Evolutionary conservation across 2,329 filamentous ascomycete genomes (phyloP), one percentile per base, ranked within the genome.

Genomic region (Exophiala mesophila): DNA sequence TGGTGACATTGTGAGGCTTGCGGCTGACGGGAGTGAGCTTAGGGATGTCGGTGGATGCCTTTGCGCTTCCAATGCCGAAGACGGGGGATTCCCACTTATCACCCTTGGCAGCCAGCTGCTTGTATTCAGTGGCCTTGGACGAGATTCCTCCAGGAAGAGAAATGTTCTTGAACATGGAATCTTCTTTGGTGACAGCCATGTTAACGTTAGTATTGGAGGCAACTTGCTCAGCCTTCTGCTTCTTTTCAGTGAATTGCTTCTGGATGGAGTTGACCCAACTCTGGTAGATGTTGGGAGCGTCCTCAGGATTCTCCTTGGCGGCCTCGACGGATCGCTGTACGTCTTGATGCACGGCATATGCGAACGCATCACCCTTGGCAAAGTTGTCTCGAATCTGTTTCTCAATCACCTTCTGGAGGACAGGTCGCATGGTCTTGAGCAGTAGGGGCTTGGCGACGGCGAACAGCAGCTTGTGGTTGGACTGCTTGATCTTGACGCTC

Each of bases 81-180:
- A 98, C 80, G 7, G 90, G 88, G 48, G 85, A 94, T 73, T 95
- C 84, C 92, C 92, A 98, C 64, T 81, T 83, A 42, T 95, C 85
- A 39, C 92, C 92, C 78, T 92, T 88, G 54, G 72, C 73, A 6
- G 90, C 87, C 44, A 95, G 75, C 16, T 96, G 80, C 69, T 81
- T 87, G 76, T 94, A 97, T 66, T 95, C 88, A 17, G 87, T 94
- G 7, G 90, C 89, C 78, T 95, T 96, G 70, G 80, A 82, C 55
- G 85, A 92, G 63, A 96, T 90, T 41, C 88, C 89, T 21, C 85
- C 85, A 18, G 89, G 88, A 4, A 98, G 74, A 44, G 82, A 76
- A 60, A 98, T 82, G 61, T 90, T 73, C 59, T 87, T 84, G 82
- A 98, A 95, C 53, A 97, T 87, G 53, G 85, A 89, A 60, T 96